These are phyloP conservation scores for Vitis amurensis DNA, from an alignment of 164 flowering plant species.

Conservation along the genomic window DNA sequence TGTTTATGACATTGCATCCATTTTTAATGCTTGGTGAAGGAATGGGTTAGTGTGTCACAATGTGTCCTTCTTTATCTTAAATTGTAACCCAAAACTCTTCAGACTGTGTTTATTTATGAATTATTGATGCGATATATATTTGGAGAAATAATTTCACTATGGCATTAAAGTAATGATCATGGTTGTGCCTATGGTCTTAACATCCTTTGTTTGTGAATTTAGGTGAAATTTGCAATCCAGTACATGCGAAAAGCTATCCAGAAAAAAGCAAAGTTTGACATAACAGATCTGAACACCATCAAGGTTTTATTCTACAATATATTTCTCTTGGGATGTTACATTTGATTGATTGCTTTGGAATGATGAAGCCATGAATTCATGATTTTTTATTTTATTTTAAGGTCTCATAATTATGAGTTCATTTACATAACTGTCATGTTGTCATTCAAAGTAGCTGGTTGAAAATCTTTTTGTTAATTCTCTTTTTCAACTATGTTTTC, in stretches of 20 bases:
- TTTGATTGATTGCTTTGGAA: not conserved
- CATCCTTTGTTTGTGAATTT: conserved; percentile 11
- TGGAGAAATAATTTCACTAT: not conserved
- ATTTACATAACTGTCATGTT: not conserved
- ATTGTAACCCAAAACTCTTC: not conserved
- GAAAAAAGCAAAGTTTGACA: conserved; percentile 96
- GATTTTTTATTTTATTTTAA: not conserved
- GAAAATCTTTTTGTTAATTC: not conserved
- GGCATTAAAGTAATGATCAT: not conserved
- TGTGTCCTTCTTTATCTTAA: not conserved
- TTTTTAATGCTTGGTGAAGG: not conserved
- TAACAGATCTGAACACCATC: conserved; percentile 73
- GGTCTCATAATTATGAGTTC: not conserved
- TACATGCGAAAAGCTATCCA: conserved; percentile 79
- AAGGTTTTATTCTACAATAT: conserved; percentile 48
- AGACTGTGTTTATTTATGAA: not conserved
- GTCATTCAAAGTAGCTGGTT: not conserved
- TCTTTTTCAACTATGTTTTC: not conserved
- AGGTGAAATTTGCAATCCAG: conserved; percentile 94
- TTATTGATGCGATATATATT: not conserved
- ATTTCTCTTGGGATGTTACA: not conserved
- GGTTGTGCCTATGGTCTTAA: not conserved
- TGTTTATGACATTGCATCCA: not conserved
- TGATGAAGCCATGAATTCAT: not conserved
- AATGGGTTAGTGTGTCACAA: not conserved